These are phyloP conservation scores for Copromyces sp. DNA, from an alignment of 495 filamentous ascomycete genomes.

Conservation along the genomic window DNA sequence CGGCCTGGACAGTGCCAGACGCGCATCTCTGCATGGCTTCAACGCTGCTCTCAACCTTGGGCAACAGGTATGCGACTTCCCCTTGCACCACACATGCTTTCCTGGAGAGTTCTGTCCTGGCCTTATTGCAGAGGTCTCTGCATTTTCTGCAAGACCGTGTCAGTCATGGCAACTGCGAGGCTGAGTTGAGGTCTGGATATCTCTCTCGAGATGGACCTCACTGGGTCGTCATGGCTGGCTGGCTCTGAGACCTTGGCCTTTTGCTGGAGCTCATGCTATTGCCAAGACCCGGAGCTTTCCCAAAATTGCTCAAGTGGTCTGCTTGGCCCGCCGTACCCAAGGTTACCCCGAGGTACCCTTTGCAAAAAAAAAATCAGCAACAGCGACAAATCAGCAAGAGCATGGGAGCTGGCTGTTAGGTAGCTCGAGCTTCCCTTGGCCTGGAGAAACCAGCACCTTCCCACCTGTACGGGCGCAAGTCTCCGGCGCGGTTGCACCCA, in stretches of 20 bases:
- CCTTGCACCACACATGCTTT: constrained; percentile 1
- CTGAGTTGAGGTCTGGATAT: background rate
- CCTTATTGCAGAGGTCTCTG: constrained; percentile 1
- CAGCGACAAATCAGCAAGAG: constrained; percentile 1
- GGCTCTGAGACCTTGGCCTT: background rate
- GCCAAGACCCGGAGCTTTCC: background rate
- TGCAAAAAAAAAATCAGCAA: constrained; percentile 10
- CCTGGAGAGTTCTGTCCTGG: background rate
- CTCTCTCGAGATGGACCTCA: background rate
- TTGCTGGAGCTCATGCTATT: background rate
- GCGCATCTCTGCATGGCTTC: constrained; percentile 2
- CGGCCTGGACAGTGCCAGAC: constrained; percentile 2
- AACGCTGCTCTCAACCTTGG: background rate
- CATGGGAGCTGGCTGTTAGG: background rate
- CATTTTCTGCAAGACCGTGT: background rate
- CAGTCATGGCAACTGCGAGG: background rate
- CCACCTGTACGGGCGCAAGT: background rate
- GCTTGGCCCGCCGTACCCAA: constrained; percentile 6
- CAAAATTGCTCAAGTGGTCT: constrained; percentile 6
- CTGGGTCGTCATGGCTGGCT: background rate
- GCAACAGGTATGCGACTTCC: constrained; percentile 10
- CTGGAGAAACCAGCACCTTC: background rate
- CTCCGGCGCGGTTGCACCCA: background rate
- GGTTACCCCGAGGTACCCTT: background rate
- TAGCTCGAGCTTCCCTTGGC: constrained; percentile 5